These are phyloP conservation scores for Talaromyces sp. DNA, from an alignment of 2,329 filamentous ascomycete genomes.

Conservation along the genomic window DNA sequence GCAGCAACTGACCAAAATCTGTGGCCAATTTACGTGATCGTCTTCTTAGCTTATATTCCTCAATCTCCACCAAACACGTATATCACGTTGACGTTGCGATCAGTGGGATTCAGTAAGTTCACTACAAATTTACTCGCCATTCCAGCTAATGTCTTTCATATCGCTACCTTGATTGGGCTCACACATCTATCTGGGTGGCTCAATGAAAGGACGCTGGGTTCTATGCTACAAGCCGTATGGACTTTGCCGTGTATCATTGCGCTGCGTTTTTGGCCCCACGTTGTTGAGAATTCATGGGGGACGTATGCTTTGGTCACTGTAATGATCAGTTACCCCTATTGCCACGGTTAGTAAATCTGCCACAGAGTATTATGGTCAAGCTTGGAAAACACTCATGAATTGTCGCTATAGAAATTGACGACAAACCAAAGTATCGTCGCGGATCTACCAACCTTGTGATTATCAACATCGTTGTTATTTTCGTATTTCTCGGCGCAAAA, in stretches of 20 bases:
- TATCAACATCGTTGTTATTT: conserved; percentile 44
- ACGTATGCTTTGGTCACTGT: conserved; percentile 49
- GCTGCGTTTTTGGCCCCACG: conserved; percentile 43
- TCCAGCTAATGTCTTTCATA: neutral
- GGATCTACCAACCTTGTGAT: conserved; percentile 54
- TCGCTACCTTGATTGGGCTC: conserved; percentile 46
- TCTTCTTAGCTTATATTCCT: conserved; percentile 39
- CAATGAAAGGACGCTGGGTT: conserved; percentile 50
- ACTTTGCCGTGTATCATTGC: conserved; percentile 48
- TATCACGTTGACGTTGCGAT: conserved; percentile 39
- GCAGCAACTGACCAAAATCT: neutral
- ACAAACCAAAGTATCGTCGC: conserved; percentile 51
- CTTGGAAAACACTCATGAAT: neutral
- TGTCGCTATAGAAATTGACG: conserved; percentile 31
- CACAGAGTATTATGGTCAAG: neutral
- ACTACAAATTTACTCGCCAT: conserved; percentile 59
- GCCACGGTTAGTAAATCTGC: conserved; percentile 34
- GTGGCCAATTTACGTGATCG: conserved; percentile 22
- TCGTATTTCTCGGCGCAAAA: conserved; percentile 43
- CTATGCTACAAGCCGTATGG: conserved; percentile 50
- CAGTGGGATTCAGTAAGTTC: conserved; percentile 54
- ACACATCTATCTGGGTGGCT: conserved; percentile 52
- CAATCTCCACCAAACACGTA: conserved; percentile 30
- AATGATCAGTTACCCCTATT: conserved; percentile 52
- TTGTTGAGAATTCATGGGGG: conserved; percentile 44